A percentile compares a stretch with the other conserved stretches of the same genome.
Evolutionary conservation across 164 flowering plant species (phyloP).

Genomic region (Pachysandra terminalis): DNA sequence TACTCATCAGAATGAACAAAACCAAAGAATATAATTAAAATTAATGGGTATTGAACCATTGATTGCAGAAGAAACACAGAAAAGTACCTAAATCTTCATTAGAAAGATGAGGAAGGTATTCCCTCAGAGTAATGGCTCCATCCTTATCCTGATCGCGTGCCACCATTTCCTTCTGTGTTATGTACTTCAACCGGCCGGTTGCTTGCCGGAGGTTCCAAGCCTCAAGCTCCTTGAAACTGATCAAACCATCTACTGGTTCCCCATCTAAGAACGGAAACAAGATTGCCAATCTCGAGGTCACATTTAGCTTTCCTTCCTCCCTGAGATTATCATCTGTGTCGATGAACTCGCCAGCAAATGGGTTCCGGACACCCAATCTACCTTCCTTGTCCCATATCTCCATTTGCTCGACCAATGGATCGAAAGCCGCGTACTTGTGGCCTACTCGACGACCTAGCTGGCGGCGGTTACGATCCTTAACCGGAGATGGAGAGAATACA

Average conservation of each 20-base stretch:
- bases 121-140: constrained; percentile 33
- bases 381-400: constrained; percentile 15
- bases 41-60: not conserved
- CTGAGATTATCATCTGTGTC: constrained; percentile 27
- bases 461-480: not conserved
- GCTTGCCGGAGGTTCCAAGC: constrained; percentile 46
- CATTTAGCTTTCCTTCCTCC: constrained; percentile 39
- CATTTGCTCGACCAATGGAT: constrained; percentile 36
- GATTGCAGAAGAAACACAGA: not conserved
- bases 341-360: constrained; percentile 10
- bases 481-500: constrained; percentile 17
- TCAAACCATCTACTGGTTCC: constrained; percentile 38
- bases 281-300: constrained; percentile 36
- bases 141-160: constrained; percentile 45
- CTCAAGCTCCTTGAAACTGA: constrained; percentile 43
- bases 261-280: constrained; percentile 59
- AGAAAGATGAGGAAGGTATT: constrained; percentile 43
- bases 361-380: not conserved
- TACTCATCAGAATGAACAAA: not conserved
- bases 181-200: constrained; percentile 26
- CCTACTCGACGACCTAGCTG: constrained; percentile 38
- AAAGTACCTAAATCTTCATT: constrained; percentile 33
- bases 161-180: constrained; percentile 32
- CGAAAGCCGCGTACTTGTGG: constrained; percentile 29
- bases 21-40: not conserved